A percentile compares a stretch with the other conserved stretches of the same genome.
Conservation (phyloP, 2,329 filamentous ascomycete genomes). For the Calcarisporium arbuscula region DNA sequence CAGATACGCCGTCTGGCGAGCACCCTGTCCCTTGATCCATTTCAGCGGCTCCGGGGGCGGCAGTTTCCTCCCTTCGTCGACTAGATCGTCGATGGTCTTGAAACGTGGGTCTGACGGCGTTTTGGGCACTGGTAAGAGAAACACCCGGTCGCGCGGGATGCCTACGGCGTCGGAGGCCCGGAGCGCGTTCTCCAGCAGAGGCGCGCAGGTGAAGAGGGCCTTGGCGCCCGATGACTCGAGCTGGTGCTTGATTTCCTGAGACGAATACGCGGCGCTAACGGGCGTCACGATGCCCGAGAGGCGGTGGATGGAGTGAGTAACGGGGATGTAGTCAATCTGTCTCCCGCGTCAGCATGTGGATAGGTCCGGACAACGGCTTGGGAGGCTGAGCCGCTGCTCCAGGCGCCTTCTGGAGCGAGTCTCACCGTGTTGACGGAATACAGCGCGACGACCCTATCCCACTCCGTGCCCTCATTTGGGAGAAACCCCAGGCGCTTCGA, state of each 20-base stretch:
- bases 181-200: slow-evolving; percentile 58
- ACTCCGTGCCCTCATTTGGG: slow-evolving; percentile 65
- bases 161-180: slow-evolving; percentile 57
- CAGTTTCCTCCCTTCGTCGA: slow-evolving; percentile 51
- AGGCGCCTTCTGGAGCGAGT: too few relatives aligned
- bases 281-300: slow-evolving; percentile 68
- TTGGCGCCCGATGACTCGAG: slow-evolving; percentile 62
- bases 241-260: slow-evolving; percentile 64
- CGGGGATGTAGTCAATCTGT: slow-evolving; percentile 67
- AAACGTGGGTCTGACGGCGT: slow-evolving; percentile 45
- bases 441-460: slow-evolving; percentile 72
- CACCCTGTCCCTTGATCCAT: slow-evolving; percentile 60
- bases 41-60: slow-evolving; percentile 47
- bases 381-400: too few relatives aligned
- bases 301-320: slow-evolving; percentile 68
- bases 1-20: slow-evolving; percentile 65
- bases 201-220: slow-evolving; percentile 64
- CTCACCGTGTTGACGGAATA: slow-evolving; percentile 76
- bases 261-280: slow-evolving; percentile 69
- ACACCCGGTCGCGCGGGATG: slow-evolving; percentile 59
- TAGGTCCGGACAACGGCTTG: too few relatives aligned
- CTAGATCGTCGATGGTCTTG: slow-evolving; percentile 60
- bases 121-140: slow-evolving; percentile 63
- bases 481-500: slow-evolving; percentile 65
- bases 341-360: too few relatives aligned